These are phyloP conservation scores for Neoarthrinium moseri DNA, from an alignment of 2,329 filamentous ascomycete genomes.

Conservation along the genomic window DNA sequence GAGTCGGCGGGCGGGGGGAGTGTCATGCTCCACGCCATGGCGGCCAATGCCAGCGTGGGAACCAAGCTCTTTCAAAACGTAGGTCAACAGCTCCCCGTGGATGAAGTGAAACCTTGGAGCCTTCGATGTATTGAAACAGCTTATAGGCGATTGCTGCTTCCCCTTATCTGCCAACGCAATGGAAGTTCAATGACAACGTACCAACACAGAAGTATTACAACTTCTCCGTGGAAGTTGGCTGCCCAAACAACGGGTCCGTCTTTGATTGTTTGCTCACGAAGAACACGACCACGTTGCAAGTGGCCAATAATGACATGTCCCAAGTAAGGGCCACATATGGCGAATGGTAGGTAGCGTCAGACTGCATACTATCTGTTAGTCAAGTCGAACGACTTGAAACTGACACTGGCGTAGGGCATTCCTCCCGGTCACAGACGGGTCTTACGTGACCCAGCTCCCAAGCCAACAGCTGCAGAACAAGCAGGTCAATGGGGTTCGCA, in stretches of 20 bases:
- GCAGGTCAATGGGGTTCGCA: conserved; percentile 31
- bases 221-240: conserved; percentile 22
- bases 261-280: conserved; percentile 34
- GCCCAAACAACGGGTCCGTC: not conserved
- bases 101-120: conserved; percentile 41
- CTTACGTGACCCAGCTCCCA: conserved; percentile 29
- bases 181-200: conserved; percentile 26
- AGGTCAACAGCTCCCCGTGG: conserved; percentile 35
- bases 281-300: conserved; percentile 32
- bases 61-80: conserved; percentile 45
- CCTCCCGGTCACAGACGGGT: conserved; percentile 35
- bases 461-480: conserved; percentile 23
- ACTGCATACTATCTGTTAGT: no score
- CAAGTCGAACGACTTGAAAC: no score
- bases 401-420: no score
- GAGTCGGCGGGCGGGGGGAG: conserved; percentile 53
- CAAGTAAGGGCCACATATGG: conserved; percentile 27
- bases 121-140: not conserved
- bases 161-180: conserved; percentile 1
- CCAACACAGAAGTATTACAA: conserved; percentile 30
- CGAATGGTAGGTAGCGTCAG: conserved; percentile 21
- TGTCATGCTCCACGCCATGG: conserved; percentile 45
- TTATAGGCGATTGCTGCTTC: not conserved
- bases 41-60: conserved; percentile 42
- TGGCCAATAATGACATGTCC: conserved; percentile 26